Evolutionary conservation across 2,329 filamentous ascomycete genomes (phyloP), one percentile per base, ranked within the genome.

Genomic region (Aspergillus arachidicola): DNA sequence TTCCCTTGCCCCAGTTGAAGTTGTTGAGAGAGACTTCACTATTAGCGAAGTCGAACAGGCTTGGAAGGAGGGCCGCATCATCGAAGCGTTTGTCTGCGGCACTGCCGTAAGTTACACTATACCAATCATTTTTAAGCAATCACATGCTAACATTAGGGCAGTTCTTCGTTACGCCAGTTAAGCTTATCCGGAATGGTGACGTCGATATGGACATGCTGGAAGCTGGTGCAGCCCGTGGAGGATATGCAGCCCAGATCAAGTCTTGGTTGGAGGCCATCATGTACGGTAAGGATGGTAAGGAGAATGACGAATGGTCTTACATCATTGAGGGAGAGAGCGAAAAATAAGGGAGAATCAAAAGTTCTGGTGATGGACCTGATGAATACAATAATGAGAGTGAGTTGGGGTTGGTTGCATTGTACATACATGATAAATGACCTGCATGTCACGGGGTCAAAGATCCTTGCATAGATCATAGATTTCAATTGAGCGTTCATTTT

Each of bases 1-100:
- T 60, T 71, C 75, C 4, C 67, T 87, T 6, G 89, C 92, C 64
- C 83, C 96, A n/a, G 88, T 95, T 2, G 90, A 94, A 69, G 84
- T 96, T 45, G 89, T 94, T 0, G 94, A 97, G 87, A 84, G 90
- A 67, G 88, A 88, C 68, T 95, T 94, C 79, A 93, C 88, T 26
- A 96, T 97, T 75, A 81, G 85, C 34, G 93, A 97, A 78, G 78
- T 97, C 19, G 75, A 88, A 32, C 86, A 90, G 73, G 93, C 93
- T 1, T 81, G 87, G 30, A 80, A 85, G 50, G 92, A 97, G 73
- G 93, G 91, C 3, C 84, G 93, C 2, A 78, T 97, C 50, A 76
- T 97, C 11, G 94, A 97, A 81, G 86, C 92, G 1, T 97, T 97
- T 74, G 92, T 91, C 9, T 88, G 91, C 38, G 94, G 94, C 21